These are phyloP conservation scores for Pouteria campechiana DNA, from an alignment of 179 eudicot species.

Conservation along the genomic window DNA sequence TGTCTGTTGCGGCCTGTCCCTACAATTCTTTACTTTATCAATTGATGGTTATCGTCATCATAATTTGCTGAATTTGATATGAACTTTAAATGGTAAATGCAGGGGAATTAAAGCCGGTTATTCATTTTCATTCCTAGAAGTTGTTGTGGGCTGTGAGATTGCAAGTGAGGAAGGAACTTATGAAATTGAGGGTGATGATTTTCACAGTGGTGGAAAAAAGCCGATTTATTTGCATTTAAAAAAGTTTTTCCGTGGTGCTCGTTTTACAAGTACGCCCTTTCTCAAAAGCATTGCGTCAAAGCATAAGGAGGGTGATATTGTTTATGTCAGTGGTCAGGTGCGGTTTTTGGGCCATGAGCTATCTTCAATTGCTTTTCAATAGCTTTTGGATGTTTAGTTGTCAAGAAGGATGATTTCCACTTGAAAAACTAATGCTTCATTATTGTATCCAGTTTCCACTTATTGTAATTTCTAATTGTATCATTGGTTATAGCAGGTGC, in stretches of 20 bases:
- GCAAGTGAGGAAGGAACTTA: conserved; percentile 20
- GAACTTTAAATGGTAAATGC: conserved; percentile 9
- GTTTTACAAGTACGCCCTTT: conserved; percentile 66
- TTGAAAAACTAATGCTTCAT: too few relatives aligned
- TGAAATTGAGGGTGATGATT: conserved; percentile 24
- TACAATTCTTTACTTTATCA: too few relatives aligned
- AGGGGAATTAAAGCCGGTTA: conserved; percentile 69
- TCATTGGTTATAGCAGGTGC: too few relatives aligned
- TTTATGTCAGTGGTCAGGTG: conserved; percentile 98
- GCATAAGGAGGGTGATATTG: conserved; percentile 73
- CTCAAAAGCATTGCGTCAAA: conserved; percentile 51
- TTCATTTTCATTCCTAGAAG: conserved; percentile 78
- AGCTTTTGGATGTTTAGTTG: too few relatives aligned
- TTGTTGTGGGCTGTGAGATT: conserved; percentile 74
- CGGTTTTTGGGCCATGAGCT: conserved; percentile 9
- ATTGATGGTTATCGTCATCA: too few relatives aligned
- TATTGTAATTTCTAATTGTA: too few relatives aligned
- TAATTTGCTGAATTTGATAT: too few relatives aligned
- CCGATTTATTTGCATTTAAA: conserved; percentile 65
- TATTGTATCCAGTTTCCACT: too few relatives aligned
- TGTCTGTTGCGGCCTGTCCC: too few relatives aligned
- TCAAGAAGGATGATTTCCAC: too few relatives aligned
- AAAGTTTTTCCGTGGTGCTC: conserved; percentile 78
- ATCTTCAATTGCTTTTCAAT: too few relatives aligned
- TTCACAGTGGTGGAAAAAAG: conserved; percentile 27